Evolutionary conservation across 306 rosid species (phyloP).

Genomic region (Morella rubra): DNA sequence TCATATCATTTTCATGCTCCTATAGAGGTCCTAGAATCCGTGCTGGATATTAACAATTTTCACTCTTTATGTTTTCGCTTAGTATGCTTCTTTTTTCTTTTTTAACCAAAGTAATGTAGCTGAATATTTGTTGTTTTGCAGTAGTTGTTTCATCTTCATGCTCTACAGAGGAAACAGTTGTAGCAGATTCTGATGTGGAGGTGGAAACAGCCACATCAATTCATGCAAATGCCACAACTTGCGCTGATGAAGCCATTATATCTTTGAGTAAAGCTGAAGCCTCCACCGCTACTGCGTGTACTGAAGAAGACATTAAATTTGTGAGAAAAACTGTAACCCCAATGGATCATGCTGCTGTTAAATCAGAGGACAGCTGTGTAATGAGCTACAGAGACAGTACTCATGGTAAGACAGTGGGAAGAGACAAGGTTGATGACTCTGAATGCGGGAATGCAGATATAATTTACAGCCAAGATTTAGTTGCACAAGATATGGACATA

Average conservation of each 20-base stretch:
- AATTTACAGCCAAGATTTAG: conserved; percentile 54
- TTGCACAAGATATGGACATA: conserved; percentile 52
- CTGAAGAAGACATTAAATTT: conserved; percentile 7
- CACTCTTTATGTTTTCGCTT: not conserved
- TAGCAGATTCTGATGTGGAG: conserved; percentile 83
- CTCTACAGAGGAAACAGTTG: conserved; percentile 86
- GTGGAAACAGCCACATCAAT: conserved; percentile 62
- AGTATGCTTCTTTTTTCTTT: not conserved
- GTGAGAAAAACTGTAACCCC: conserved; percentile 26
- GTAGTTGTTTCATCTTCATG: conserved; percentile 82
- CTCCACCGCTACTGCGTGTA: not conserved
- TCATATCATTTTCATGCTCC: not conserved
- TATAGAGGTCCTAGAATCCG: not conserved
- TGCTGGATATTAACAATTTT: not conserved
- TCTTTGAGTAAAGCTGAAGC: conserved; percentile 12
- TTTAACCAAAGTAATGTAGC: conserved; percentile 9
- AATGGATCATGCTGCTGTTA: conserved; percentile 26
- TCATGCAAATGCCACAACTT: conserved; percentile 32
- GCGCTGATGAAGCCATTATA: conserved; percentile 30
- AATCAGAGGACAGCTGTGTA: conserved; percentile 15
- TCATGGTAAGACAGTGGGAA: conserved; percentile 33
- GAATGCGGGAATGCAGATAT: conserved; percentile 51
- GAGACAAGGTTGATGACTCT: conserved; percentile 46
- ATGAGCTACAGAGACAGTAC: conserved; percentile 34
- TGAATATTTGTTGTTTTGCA: conserved; percentile 42